These are phyloP conservation scores for Colletotrichum truncatum DNA, from an alignment of 2,329 filamentous ascomycete species.

Conservation along the genomic window DNA sequence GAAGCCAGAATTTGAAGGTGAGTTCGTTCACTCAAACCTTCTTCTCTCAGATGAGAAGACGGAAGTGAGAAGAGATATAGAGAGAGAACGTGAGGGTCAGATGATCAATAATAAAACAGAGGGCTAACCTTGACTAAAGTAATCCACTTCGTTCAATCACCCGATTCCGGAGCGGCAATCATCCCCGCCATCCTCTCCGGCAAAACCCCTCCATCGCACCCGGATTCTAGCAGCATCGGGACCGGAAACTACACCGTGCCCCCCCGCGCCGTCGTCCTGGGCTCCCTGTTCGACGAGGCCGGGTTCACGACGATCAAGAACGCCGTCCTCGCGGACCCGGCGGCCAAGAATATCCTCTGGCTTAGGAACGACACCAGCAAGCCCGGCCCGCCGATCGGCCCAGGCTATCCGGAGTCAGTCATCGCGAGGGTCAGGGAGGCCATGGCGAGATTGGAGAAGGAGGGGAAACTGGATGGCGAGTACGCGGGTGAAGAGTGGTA, in stretches of 20 bases:
- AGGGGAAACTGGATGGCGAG: conserved; percentile 34
- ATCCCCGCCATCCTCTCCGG: conserved; percentile 26
- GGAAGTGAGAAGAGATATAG: too few species aligned
- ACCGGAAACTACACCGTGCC: conserved; percentile 21
- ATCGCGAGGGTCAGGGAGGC: conserved; percentile 36
- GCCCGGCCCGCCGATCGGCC: conserved; percentile 34
- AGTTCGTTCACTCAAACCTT: not conserved
- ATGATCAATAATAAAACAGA: too few species aligned
- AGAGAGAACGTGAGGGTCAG: too few species aligned
- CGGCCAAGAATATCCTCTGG: conserved; percentile 33
- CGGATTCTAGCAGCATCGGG: conserved; percentile 30
- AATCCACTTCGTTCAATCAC: conserved; percentile 28
- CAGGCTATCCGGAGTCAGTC: conserved; percentile 38
- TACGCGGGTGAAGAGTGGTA: conserved; percentile 32
- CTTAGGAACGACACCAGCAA: conserved; percentile 35
- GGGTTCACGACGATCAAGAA: not conserved
- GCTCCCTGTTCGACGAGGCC: conserved; percentile 25
- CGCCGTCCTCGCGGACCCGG: not conserved
- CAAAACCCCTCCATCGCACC: conserved; percentile 12
- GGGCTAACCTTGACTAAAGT: conserved; percentile 7
- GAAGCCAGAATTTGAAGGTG: conserved; percentile 38
- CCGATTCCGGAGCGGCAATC: conserved; percentile 22
- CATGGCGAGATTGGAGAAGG: conserved; percentile 31
- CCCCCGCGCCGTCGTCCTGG: conserved; percentile 26
- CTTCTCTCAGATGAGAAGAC: not conserved